Conservation (phyloP, 257 asterid species). For the Vinca minor region DNA sequence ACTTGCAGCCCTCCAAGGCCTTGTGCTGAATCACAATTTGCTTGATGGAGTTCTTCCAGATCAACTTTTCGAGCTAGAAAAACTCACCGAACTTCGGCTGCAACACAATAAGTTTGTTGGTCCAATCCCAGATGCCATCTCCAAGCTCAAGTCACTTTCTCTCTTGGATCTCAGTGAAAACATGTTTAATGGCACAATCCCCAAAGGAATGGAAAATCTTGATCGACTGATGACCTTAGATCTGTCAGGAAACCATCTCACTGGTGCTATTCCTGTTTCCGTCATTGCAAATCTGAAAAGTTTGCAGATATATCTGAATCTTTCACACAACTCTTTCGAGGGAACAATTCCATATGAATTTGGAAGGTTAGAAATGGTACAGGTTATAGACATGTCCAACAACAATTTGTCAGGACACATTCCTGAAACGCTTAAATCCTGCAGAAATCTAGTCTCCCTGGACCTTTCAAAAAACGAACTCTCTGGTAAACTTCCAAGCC, state of each 20-base stretch:
- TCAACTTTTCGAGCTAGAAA: conserved; percentile 41
- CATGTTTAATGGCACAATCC: conserved; percentile 58
- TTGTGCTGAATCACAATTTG: conserved; percentile 32
- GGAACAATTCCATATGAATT: conserved; percentile 61
- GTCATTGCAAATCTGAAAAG: conserved; percentile 46
- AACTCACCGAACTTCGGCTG: conserved; percentile 44
- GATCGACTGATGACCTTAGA: conserved; percentile 36
- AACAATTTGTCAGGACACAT: conserved; percentile 53
- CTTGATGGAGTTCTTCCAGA: conserved; percentile 54
- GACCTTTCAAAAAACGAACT: conserved; percentile 56
- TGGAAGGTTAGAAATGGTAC: conserved; percentile 62
- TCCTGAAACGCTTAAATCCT: conserved; percentile 38
- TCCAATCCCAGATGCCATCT: conserved; percentile 42
- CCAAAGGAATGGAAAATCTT: conserved; percentile 38
- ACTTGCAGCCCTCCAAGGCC: conserved; percentile 56
- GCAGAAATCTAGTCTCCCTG: conserved; percentile 51
- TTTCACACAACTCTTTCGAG: conserved; percentile 48
- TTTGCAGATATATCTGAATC: conserved; percentile 54
- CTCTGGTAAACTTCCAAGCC: conserved; percentile 39
- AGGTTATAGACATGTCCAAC: conserved; percentile 54
- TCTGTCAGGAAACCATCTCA: conserved; percentile 51
- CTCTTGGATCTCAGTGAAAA: conserved; percentile 58
- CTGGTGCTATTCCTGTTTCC: conserved; percentile 41
- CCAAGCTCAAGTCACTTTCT: conserved; percentile 41
- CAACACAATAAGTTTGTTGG: conserved; percentile 44